A percentile compares a stretch with the other conserved stretches of the same genome.
These are phyloP conservation scores for Desmodesmus armatus DNA, from an alignment of 139 green algal genomes.

Conservation along the genomic window DNA sequence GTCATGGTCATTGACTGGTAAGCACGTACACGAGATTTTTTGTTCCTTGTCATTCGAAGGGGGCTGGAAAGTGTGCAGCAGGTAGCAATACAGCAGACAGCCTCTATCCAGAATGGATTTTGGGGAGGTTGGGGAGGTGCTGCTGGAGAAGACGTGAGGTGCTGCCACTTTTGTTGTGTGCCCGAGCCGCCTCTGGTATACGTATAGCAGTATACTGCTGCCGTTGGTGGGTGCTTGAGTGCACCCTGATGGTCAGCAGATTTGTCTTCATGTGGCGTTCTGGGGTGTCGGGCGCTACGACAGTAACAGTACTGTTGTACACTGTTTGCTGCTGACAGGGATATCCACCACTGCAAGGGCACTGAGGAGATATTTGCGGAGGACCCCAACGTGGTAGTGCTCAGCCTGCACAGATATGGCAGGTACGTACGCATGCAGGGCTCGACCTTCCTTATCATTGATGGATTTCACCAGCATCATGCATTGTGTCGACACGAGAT, in stretches of 20 bases:
- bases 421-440: conserved; percentile 55
- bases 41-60: no score
- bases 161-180: no score
- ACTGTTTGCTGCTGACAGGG: conserved; percentile 36
- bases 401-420: conserved; percentile 71
- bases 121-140: no score
- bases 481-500: no score
- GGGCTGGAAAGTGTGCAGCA: background rate
- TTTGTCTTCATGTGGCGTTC: background rate
- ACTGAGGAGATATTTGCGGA: conserved; percentile 75
- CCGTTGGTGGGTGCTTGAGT: no score
- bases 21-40: background rate
- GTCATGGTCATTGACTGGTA: conserved; percentile 84
- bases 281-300: background rate
- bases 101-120: no score
- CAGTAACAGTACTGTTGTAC: background rate
- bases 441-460: no score
- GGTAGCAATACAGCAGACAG: background rate
- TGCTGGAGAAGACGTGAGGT: no score
- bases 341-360: conserved; percentile 85
- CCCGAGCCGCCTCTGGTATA: no score
- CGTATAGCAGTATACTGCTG: no score
- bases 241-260: background rate
- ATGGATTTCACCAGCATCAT: no score
- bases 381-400: conserved; percentile 72